Conservation (phyloP, 2,329 filamentous ascomycete genomes). For the Epichloe bromicola region DNA sequence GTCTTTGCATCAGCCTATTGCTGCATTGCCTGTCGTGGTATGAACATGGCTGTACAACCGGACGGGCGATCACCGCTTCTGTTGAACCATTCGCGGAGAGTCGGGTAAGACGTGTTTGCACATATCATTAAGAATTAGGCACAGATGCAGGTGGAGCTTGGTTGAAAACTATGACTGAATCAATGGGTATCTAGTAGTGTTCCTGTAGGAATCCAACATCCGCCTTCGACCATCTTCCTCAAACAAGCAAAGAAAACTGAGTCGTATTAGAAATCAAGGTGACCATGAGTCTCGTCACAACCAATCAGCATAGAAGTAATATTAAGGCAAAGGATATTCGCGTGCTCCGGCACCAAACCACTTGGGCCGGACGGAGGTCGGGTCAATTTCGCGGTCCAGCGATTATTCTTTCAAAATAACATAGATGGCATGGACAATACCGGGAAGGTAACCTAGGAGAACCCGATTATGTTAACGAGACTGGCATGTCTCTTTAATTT, state of each 20-base stretch:
- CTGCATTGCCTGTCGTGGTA: no score
- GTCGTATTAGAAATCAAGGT: not conserved
- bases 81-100: no score
- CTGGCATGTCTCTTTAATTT: not conserved
- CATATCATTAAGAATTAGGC: no score
- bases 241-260: not conserved
- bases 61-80: not conserved
- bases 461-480: not conserved
- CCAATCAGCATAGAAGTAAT: not conserved
- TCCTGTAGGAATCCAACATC: constrained; percentile 7
- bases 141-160: not conserved
- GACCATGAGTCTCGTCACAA: not conserved
- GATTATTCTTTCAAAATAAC: constrained; percentile 42
- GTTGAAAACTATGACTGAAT: not conserved
- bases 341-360: not conserved
- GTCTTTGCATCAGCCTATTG: no score
- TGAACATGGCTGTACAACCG: not conserved
- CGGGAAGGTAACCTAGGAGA: constrained; percentile 47
- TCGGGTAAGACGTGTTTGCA: no score
- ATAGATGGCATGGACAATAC: constrained; percentile 89
- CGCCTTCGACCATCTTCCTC: not conserved
- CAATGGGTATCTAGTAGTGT: constrained; percentile 4
- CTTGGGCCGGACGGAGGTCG: no score
- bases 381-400: no score
- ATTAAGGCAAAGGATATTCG: not conserved